Conservation (phyloP, 768 basidiomycete genomes). For the Pulveroboletus sp. region DNA sequence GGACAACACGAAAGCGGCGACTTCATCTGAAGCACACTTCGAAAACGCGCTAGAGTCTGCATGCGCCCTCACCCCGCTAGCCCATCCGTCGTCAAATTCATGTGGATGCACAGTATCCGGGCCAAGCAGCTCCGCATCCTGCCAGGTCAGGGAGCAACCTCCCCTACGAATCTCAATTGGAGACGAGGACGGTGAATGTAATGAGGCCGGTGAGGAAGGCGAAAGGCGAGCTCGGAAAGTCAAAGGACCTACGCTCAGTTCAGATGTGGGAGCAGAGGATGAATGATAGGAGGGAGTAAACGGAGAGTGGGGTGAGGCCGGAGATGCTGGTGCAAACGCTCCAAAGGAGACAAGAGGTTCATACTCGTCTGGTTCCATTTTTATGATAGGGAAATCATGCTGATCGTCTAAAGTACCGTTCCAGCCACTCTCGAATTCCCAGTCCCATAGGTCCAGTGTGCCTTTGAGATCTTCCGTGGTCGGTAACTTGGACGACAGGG, state of each 20-base stretch:
- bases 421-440: slow-evolving; percentile 34
- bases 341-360: slow-evolving; percentile 21
- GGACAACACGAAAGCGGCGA: neutral
- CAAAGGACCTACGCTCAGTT: slow-evolving; percentile 13
- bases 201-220: slow-evolving; percentile 9
- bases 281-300: slow-evolving; percentile 14
- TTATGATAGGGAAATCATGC: slow-evolving; percentile 25
- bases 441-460: slow-evolving; percentile 37
- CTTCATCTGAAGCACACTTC: slow-evolving; percentile 4
- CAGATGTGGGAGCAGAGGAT: slow-evolving; percentile 19
- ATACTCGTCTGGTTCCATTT: slow-evolving; percentile 43
- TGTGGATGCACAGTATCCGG: slow-evolving; percentile 42
- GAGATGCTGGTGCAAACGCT: slow-evolving; percentile 5
- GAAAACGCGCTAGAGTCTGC: slow-evolving; percentile 7
- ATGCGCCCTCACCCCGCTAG: slow-evolving; percentile 14
- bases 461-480: slow-evolving; percentile 39
- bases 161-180: slow-evolving; percentile 5
- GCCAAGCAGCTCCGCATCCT: slow-evolving; percentile 43
- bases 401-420: slow-evolving; percentile 10
- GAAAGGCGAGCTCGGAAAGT: slow-evolving; percentile 12
- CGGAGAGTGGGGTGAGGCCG: slow-evolving; percentile 21
- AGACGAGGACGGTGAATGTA: slow-evolving; percentile 9
- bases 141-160: slow-evolving; percentile 35
- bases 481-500: slow-evolving; percentile 26
- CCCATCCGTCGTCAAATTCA: slow-evolving; percentile 41